Evolutionary conservation across 2,329 filamentous ascomycete species (phyloP).

Genomic region (Bimuria novae-zelandiae): DNA sequence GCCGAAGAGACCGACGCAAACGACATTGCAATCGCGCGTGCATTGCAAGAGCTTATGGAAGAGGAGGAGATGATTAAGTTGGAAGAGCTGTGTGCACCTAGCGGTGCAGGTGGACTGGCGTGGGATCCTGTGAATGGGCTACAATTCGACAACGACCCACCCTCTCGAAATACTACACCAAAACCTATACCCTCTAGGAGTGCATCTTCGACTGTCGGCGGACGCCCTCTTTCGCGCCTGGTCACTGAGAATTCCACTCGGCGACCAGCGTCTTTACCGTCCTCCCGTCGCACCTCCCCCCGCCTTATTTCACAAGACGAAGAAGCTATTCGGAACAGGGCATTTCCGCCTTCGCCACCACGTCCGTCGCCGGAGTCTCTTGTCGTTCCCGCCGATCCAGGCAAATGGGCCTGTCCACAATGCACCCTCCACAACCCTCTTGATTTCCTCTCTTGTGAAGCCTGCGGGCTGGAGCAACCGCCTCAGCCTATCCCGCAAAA

Average conservation of each 20-base stretch:
- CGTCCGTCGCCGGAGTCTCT: conserved; percentile 27
- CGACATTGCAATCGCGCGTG: conserved; percentile 82
- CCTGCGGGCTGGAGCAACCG: conserved; percentile 62
- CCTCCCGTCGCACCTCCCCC: conserved; percentile 20
- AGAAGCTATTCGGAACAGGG: conserved; percentile 28
- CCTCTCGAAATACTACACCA: conserved; percentile 23
- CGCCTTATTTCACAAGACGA: conserved; percentile 37
- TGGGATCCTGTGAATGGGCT: conserved; percentile 45
- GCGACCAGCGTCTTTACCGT: conserved; percentile 9
- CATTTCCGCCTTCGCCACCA: conserved; percentile 37
- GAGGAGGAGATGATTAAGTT: conserved; percentile 66
- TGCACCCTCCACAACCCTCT: conserved; percentile 67
- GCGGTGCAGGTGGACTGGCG: conserved; percentile 39
- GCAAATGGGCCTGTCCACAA: conserved; percentile 62
- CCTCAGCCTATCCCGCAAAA: conserved; percentile 44
- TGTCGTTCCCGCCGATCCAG: conserved; percentile 32
- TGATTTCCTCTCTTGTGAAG: conserved; percentile 64
- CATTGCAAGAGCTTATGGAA: conserved; percentile 83
- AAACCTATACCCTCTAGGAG: conserved; percentile 13
- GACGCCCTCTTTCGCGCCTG: conserved; percentile 42
- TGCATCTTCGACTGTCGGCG: conserved; percentile 23
- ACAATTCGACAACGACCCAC: conserved; percentile 51
- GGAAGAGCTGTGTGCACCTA: conserved; percentile 54
- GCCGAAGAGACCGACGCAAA: conserved; percentile 90
- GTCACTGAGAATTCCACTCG: conserved; percentile 16